phyloP scores from a whole-genome alignment of 805 yeast genomes.

The Diddensiella santjacobensis region DNA sequence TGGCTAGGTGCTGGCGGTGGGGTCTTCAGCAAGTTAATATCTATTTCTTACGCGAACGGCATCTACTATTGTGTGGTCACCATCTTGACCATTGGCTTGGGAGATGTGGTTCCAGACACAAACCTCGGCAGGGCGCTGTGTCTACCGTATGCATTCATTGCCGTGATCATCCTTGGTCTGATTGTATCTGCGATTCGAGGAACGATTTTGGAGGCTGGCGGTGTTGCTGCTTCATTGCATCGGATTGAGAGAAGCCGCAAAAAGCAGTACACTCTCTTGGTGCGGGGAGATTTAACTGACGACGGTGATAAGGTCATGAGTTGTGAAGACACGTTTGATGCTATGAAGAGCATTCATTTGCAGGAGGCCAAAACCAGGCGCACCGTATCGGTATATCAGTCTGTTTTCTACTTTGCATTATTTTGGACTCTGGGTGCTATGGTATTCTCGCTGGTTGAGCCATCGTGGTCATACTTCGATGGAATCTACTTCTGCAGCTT shows the following conservation, averaged over 20 bases:
- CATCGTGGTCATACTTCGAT: slow-evolving; percentile 64
- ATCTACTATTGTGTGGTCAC: slow-evolving; percentile 72
- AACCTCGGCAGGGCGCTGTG: slow-evolving; percentile 55
- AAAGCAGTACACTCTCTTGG: slow-evolving; percentile 29
- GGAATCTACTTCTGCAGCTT: slow-evolving; percentile 73
- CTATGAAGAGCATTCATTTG: slow-evolving; percentile 51
- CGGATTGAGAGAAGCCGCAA: slow-evolving; percentile 51
- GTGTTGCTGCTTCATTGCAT: slow-evolving; percentile 65
- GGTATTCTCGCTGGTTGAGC: slow-evolving; percentile 55
- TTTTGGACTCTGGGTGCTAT: slow-evolving; percentile 76
- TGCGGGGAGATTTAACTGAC: not conserved
- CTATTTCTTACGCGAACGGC: slow-evolving; percentile 58
- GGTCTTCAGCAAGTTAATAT: slow-evolving; percentile 45
- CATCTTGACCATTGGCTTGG: slow-evolving; percentile 74
- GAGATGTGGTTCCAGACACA: slow-evolving; percentile 60
- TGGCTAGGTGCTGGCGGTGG: slow-evolving; percentile 77
- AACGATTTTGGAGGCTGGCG: slow-evolving; percentile 56
- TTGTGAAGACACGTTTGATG: slow-evolving; percentile 47
- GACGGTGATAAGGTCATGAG: slow-evolving; percentile 2
- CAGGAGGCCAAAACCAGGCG: slow-evolving; percentile 14
- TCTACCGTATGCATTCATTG: slow-evolving; percentile 62
- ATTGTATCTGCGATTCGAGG: slow-evolving; percentile 66
- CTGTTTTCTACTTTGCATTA: slow-evolving; percentile 42
- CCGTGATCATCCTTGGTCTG: slow-evolving; percentile 70
- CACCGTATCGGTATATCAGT: slow-evolving; percentile 35